Percentiles rank a stretch among this genome's conserved stretches.
These are phyloP conservation scores for Metschnikowia henanensis DNA, from an alignment of 805 yeast genomes.

Conservation along the genomic window DNA sequence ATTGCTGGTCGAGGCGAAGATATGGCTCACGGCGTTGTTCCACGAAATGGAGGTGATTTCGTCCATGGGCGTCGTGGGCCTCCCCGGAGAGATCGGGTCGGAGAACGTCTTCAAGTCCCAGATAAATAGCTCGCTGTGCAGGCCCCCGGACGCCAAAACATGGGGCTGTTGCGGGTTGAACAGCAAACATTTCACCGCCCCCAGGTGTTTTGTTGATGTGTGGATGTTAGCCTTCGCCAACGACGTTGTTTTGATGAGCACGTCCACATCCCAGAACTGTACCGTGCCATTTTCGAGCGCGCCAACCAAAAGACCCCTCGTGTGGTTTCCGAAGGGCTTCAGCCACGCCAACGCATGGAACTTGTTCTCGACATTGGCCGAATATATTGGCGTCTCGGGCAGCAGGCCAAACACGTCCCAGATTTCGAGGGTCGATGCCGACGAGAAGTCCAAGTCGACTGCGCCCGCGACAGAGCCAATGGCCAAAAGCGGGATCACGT, in stretches of 20 bases:
- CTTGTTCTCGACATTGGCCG: slow-evolving; percentile 35
- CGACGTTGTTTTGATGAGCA: slow-evolving; percentile 43
- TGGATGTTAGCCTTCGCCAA: slow-evolving; percentile 46
- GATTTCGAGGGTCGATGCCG: slow-evolving; percentile 74
- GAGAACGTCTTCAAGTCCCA: slow-evolving; percentile 80
- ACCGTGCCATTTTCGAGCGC: slow-evolving; percentile 84
- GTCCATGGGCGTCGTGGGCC: slow-evolving; percentile 76
- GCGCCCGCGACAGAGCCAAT: slow-evolving; percentile 97
- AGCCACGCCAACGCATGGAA: slow-evolving; percentile 90
- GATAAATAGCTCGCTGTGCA: slow-evolving; percentile 82
- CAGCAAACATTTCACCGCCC: slow-evolving; percentile 68
- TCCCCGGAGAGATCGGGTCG: slow-evolving; percentile 69
- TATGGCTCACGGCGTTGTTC: slow-evolving; percentile 82
- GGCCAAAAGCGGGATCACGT: slow-evolving; percentile 70
- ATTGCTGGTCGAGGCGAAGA: slow-evolving; percentile 86
- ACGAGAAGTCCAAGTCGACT: slow-evolving; percentile 82
- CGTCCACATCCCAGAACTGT: slow-evolving; percentile 72
- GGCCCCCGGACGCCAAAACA: slow-evolving; percentile 82
- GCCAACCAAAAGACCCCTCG: slow-evolving; percentile 71
- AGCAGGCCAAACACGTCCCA: slow-evolving; percentile 61
- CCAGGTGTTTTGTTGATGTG: slow-evolving; percentile 57
- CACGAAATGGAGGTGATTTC: slow-evolving; percentile 82
- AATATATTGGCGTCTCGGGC: slow-evolving; percentile 31
- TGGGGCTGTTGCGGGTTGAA: slow-evolving; percentile 76
- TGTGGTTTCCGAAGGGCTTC: slow-evolving; percentile 46